Conservation (phyloP, 163 green algal species). For the Coccomyxa subellipsoidea region DNA sequence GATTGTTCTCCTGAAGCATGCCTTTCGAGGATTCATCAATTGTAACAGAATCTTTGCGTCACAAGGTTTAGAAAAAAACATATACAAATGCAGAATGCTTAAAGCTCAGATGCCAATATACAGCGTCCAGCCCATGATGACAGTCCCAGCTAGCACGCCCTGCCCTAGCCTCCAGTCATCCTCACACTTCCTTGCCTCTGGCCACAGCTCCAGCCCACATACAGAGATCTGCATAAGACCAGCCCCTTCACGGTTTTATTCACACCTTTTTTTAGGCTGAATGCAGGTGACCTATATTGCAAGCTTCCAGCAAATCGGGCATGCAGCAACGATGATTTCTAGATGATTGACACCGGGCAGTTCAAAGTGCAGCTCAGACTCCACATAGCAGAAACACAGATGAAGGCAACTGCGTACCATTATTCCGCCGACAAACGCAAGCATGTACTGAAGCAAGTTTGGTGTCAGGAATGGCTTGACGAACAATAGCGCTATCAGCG, state of each 20-base stretch:
- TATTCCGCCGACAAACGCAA: slow-evolving; percentile 79
- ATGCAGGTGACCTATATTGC: too few species aligned
- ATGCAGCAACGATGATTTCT: too few species aligned
- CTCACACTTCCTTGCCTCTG: slow-evolving; percentile 75
- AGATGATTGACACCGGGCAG: too few species aligned
- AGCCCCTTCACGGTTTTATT: not conserved
- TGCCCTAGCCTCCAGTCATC: slow-evolving; percentile 55
- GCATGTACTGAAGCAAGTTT: slow-evolving; percentile 65
- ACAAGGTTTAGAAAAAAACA: too few species aligned
- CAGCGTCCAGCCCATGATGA: slow-evolving; percentile 84
- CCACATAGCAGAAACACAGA: too few species aligned
- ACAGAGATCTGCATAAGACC: slow-evolving; percentile 61
- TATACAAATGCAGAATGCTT: too few species aligned
- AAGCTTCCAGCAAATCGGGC: too few species aligned
- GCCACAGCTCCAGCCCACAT: slow-evolving; percentile 84
- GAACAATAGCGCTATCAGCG: slow-evolving; percentile 68
- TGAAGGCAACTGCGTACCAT: slow-evolving; percentile 64
- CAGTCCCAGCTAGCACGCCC: slow-evolving; percentile 58
- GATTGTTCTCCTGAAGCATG: too few species aligned
- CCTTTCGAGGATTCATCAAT: too few species aligned
- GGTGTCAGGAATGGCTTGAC: slow-evolving; percentile 68
- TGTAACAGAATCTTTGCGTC: too few species aligned
- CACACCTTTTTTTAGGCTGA: too few species aligned
- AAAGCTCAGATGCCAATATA: slow-evolving; percentile 38
- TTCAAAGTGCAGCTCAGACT: too few species aligned